Base-by-base conservation (phyloP, 2,329 filamentous ascomycete genomes). In the Phialemonium atrogriseum region DNA sequence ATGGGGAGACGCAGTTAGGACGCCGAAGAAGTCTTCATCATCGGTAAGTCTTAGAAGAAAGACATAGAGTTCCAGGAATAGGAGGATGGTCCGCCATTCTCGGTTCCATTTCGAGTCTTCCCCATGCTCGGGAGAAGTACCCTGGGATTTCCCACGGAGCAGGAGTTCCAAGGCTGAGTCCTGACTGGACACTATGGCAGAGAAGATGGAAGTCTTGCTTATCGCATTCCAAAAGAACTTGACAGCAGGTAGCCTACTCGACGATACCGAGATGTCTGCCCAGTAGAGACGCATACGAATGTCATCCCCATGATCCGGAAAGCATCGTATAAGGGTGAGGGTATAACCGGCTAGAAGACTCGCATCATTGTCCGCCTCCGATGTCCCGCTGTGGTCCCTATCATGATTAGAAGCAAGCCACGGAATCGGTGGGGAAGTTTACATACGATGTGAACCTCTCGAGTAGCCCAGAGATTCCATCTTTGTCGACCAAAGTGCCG, bases 221-320 rank as follows among this genome's bases (percentile, higher is more conserved):
- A 64, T 66, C 20, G 60, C 69, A 33, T 81, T 70, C 86, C 91
- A 95, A 44, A 96, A 84, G 49, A 86, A 94, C 44, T 81, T 80
- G 36, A 89, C 77, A 1, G 83, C 77, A 1, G 84, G 81, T 7
- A 79, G 27, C 8, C 50, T 38, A 50, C 60, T 38, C 36, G 37
- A 59, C 43, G 47, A 54, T 31, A 49, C 59, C 3, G 67, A 58
- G 5, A 83, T 66, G 25, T 81, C 76, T 0, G 86, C 84, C 24
- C 91, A 68, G 49, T 91, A 96, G 1, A 96, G 65, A 61, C 86
- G 89, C 85, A 96, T 94, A 14, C 88, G 80, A 38, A 95, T 93
- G 37, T 95, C 87, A 48, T 95, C 88, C 4, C 79, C 80, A 37
- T 77, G 72, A 6, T 69, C 64, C 7, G 89, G 87, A 43, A 96